phyloP scores from a whole-genome alignment of 805 yeast genomes.

The Dipodascus albidus region DNA sequence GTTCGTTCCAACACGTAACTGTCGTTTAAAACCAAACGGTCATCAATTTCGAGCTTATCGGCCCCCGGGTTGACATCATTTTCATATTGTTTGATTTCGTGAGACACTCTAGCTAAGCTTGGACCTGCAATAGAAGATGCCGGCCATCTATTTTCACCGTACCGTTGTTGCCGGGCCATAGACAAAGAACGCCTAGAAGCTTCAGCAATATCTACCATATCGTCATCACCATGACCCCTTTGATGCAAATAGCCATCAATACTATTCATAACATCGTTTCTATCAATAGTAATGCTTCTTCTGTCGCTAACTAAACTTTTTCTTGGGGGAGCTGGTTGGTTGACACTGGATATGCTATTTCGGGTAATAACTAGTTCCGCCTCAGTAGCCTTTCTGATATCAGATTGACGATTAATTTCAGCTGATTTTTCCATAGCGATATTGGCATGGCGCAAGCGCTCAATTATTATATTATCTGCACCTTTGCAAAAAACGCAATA shows the following conservation, averaged over 20 bases:
- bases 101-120: slow-evolving; percentile 1
- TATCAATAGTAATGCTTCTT: slow-evolving; percentile 18
- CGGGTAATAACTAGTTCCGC: slow-evolving; percentile 50
- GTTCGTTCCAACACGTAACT: slow-evolving; percentile 74
- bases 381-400: slow-evolving; percentile 60
- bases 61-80: slow-evolving; percentile 2
- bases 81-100: slow-evolving; percentile 3
- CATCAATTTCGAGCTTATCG: slow-evolving; percentile 28
- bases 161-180: slow-evolving; percentile 16
- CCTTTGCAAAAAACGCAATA: slow-evolving; percentile 83
- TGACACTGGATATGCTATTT: slow-evolving; percentile 39
- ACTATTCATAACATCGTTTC: slow-evolving; percentile 17
- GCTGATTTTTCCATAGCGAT: slow-evolving; percentile 51
- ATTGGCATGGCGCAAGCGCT: slow-evolving; percentile 47
- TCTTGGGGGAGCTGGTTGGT: slow-evolving; percentile 6
- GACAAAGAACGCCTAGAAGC: slow-evolving; percentile 17
- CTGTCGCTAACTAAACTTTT: slow-evolving; percentile 16
- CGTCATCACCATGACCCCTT: slow-evolving; percentile 18
- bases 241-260: slow-evolving; percentile 18
- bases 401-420: slow-evolving; percentile 48
- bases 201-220: slow-evolving; percentile 19
- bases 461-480: slow-evolving; percentile 84
- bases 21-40: slow-evolving; percentile 53
- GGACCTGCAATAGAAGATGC: slow-evolving; percentile 1
- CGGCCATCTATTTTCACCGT: slow-evolving; percentile 13